A percentile compares a stretch with the other conserved stretches of the same genome.
Evolutionary conservation across 164 flowering plant genomes (phyloP).

Genomic region (Vitis riparia): DNA sequence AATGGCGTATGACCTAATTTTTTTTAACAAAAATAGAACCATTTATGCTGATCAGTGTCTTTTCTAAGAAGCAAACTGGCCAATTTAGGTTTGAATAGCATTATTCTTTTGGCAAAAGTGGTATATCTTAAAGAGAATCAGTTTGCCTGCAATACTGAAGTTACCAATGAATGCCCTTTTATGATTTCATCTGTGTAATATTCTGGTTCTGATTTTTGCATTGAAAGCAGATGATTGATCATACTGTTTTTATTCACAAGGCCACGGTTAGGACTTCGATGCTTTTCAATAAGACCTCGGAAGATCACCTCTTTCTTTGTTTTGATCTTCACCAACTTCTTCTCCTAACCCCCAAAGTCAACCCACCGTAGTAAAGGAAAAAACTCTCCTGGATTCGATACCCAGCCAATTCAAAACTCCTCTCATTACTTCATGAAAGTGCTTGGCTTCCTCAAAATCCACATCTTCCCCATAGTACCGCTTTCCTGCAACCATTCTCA

Average conservation of each 20-base stretch:
- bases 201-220: conserved; percentile 19
- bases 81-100: too few species aligned
- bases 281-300: conserved; percentile 17
- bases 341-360: background rate
- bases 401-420: background rate
- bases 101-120: too few species aligned
- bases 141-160: too few species aligned
- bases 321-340: background rate
- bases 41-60: too few species aligned
- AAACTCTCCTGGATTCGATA: conserved; percentile 7
- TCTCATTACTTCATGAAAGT: conserved; percentile 2
- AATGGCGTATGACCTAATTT: too few species aligned
- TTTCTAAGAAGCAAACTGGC: too few species aligned
- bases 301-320: conserved; percentile 1
- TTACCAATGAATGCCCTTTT: conserved; percentile 13
- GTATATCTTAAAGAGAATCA: too few species aligned
- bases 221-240: background rate
- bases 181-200: conserved; percentile 13
- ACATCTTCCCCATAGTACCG: too few species aligned
- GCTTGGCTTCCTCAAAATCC: background rate
- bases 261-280: background rate
- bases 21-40: too few species aligned
- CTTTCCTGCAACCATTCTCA: too few species aligned
- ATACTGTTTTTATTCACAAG: too few species aligned
- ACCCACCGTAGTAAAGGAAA: conserved; percentile 10